Conservation (phyloP, 202 grass and related monocot species). For the Musa balbisiana region DNA sequence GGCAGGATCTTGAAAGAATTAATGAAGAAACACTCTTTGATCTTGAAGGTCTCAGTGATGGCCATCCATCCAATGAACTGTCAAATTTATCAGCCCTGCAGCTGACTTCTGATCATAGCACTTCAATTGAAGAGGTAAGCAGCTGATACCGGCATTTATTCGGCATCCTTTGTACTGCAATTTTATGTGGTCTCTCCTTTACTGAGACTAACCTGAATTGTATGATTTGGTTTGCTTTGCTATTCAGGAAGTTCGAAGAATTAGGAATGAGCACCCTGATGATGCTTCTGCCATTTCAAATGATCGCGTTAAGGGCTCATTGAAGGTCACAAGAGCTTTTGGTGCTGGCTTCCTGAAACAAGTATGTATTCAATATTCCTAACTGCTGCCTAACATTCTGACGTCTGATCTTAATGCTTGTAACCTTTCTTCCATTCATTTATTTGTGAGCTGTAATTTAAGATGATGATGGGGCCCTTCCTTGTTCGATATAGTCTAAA, state of each 20-base stretch:
- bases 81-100: slow-evolving; percentile 39
- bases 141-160: neutral
- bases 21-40: slow-evolving; percentile 44
- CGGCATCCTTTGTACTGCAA: neutral
- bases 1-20: slow-evolving; percentile 31
- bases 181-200: neutral
- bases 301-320: slow-evolving; percentile 70
- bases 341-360: slow-evolving; percentile 75
- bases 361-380: slow-evolving; percentile 27
- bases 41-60: slow-evolving; percentile 28
- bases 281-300: slow-evolving; percentile 43
- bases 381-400: no score
- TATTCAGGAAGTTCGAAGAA: slow-evolving; percentile 60
- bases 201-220: neutral
- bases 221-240: neutral
- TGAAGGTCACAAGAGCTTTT: slow-evolving; percentile 85
- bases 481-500: no score
- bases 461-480: no score
- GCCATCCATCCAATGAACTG: slow-evolving; percentile 18
- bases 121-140: slow-evolving; percentile 42
- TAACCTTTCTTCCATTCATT: no score
- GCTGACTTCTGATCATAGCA: slow-evolving; percentile 64
- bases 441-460: no score
- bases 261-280: slow-evolving; percentile 41
- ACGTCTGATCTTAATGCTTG: no score